Conservation (phyloP, 768 basidiomycete genomes). For the Phanerochaete sordida region DNA sequence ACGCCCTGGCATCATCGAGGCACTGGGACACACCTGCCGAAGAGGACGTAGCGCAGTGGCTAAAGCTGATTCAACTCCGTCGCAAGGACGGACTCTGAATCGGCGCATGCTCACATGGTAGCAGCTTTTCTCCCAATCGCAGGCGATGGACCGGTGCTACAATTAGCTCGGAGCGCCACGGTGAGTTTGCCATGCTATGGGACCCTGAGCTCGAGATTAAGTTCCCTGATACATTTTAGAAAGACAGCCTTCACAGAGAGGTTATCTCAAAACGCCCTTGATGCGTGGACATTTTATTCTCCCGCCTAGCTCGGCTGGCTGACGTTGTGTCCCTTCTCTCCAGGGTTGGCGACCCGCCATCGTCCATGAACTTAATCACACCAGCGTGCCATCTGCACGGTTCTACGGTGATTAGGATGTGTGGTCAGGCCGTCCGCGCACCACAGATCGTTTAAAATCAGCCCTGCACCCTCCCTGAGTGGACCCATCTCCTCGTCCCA, state of each 20-base stretch:
- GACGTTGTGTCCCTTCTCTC: neutral
- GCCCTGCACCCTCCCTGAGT: neutral
- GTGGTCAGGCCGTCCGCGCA: conserved; percentile 2
- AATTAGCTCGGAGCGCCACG: conserved; percentile 6
- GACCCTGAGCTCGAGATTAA: conserved; percentile 6
- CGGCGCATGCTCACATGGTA: neutral
- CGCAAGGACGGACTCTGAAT: conserved; percentile 1
- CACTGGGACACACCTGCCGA: conserved; percentile 9
- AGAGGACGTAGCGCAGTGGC: conserved; percentile 5
- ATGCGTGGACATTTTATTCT: neutral
- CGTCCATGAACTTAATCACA: conserved; percentile 8
- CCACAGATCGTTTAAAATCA: neutral
- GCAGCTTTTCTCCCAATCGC: neutral
- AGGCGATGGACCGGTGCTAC: neutral
- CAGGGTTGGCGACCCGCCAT: neutral
- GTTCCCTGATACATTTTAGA: conserved; percentile 11
- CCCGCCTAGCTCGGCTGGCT: conserved; percentile 7
- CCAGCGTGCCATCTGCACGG: conserved; percentile 10
- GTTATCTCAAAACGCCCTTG: conserved; percentile 9
- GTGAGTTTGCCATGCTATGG: neutral
- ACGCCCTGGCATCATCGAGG: neutral
- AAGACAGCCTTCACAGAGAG: conserved; percentile 12
- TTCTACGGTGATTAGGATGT: conserved; percentile 2
- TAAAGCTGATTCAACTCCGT: conserved; percentile 7
- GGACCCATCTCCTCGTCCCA: conserved; percentile 2